Evolutionary conservation across 208 protist species (phyloP), one percentile per base, ranked within the genome.

Genomic region (Leptomonas pyrrhocoris): DNA sequence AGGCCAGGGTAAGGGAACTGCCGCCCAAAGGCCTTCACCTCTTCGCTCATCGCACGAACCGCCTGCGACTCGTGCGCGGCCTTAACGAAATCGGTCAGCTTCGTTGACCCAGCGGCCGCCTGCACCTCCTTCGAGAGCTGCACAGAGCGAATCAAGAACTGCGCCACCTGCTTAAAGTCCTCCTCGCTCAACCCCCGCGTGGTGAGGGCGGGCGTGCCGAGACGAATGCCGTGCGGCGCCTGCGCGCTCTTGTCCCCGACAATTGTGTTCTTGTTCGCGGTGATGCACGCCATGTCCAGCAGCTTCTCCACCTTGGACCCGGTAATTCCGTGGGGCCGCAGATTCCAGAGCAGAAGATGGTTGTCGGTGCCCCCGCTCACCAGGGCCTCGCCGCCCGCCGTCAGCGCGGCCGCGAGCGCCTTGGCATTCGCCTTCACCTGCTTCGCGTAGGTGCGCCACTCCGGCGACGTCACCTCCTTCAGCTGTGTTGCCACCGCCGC

Each of bases 211-310:
- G 96, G 92, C 25, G 97, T 96, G 64, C 98, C 98, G 9, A 99
- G 74, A 56, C 98, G 96, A 25, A 99, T 85, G 36, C 97, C 98
- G 48, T 92, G 86, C 16, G 98, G 98, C n/a, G 82, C 81, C 48
- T 98, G 60, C 0, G 98, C 97, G 59, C 74, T 94, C 55, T 85
- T 94, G 70, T 99, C 98, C 43, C 98, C 98, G 21, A 88, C 82
- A 56, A 99, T 94, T 12, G 96, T 90, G 83, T 99, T 99, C 83
- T 99, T 99, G 90, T 99, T 99, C 9, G 90, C 74, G 13, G 97
- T 96, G 74, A 99, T 99, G 64, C 78, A 73, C 11, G 89, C 78
- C 40, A 68, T 55, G 54, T 98, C 96, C 2, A 96, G 85, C 16
- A 98, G 70, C 83, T 98, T 98, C 81, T 99, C 98, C 34, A 99